Evolutionary conservation across 192 early-diverging fungal species (phyloP).

Genomic region (Cetraspora pellucida): DNA sequence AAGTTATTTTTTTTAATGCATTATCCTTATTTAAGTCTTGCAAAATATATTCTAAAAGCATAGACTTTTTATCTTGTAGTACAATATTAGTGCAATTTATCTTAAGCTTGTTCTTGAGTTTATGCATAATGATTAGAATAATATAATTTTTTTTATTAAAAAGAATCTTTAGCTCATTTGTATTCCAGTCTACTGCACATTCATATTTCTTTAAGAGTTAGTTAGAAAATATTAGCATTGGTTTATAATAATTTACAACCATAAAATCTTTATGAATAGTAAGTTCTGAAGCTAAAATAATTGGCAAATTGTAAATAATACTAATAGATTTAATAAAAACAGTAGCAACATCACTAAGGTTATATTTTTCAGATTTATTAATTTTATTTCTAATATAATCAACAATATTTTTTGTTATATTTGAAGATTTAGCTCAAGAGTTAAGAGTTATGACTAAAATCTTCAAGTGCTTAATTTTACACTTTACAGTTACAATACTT

Average conservation of each 20-base stretch:
- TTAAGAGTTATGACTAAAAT: background rate
- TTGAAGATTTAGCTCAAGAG: background rate
- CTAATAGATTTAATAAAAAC: background rate
- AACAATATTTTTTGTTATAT: constrained; percentile 7
- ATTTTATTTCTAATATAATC: background rate
- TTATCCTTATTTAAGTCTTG: too few species aligned
- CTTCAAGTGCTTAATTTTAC: constrained; percentile 9
- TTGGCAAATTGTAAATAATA: background rate
- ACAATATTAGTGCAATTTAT: background rate
- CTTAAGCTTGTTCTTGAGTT: background rate
- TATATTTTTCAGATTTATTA: background rate
- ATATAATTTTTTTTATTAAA: constrained; percentile 5
- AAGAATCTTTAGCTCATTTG: background rate
- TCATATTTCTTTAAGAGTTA: constrained; percentile 17
- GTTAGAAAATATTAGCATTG: background rate
- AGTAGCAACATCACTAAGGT: background rate
- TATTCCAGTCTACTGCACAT: constrained; percentile 12
- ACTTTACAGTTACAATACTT: background rate
- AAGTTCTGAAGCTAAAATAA: background rate
- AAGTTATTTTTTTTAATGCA: too few species aligned
- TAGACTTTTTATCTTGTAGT: background rate
- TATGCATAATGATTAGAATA: constrained; percentile 17
- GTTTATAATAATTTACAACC: background rate
- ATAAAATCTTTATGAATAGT: background rate
- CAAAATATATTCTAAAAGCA: too few species aligned